These are phyloP conservation scores for Cardamine resedifolia DNA, from an alignment of 345 rosid species.

Conservation along the genomic window DNA sequence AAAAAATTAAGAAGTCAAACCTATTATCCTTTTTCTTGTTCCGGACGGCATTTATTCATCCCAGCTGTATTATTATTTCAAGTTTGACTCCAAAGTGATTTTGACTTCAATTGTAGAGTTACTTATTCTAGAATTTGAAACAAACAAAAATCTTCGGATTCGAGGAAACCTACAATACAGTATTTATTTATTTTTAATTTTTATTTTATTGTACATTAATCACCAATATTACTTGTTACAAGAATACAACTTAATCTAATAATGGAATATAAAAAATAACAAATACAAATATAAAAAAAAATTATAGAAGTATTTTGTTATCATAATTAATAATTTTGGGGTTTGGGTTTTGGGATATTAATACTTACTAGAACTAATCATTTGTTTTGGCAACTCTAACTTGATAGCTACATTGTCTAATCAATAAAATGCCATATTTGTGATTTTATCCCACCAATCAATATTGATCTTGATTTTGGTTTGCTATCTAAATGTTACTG, in stretches of 20 bases:
- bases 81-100: too few species aligned
- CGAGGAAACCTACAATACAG: too few species aligned
- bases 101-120: too few species aligned
- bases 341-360: background rate
- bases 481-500: background rate
- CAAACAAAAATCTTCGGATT: background rate
- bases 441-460: background rate
- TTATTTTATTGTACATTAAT: too few species aligned
- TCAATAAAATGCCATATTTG: background rate
- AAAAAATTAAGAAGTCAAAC: slow-evolving; percentile 27
- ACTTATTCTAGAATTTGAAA: too few species aligned
- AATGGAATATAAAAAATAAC: too few species aligned
- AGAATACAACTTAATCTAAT: too few species aligned
- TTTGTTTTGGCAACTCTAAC: background rate
- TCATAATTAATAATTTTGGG: background rate
- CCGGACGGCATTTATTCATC: slow-evolving; percentile 14
- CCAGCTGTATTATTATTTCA: slow-evolving; percentile 14
- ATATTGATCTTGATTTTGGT: background rate
- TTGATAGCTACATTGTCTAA: background rate
- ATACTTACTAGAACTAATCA: background rate
- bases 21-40: slow-evolving; percentile 21
- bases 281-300: too few species aligned
- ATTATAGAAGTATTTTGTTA: background rate
- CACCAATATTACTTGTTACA: too few species aligned
- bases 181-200: too few species aligned